Conservation (phyloP, 2,329 filamentous ascomycete genomes). For the Ophiostoma tasmaniense region DNA sequence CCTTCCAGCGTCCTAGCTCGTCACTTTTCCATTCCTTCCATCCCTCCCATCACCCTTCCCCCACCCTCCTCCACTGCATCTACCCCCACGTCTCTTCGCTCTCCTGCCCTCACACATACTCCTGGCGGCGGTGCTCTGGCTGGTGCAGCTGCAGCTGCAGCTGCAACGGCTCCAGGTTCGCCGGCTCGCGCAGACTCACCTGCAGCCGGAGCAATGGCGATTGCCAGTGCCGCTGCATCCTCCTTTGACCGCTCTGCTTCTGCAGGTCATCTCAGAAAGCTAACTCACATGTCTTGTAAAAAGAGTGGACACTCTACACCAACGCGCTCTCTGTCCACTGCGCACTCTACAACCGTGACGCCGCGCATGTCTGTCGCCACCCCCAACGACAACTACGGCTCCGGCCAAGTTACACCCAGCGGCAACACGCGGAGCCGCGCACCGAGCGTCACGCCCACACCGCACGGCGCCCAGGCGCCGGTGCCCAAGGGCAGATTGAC, state of each 20-base stretch:
- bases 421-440: slow-evolving; percentile 37
- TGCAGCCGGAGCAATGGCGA: neutral
- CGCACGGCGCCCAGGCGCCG: slow-evolving; percentile 53
- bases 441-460: slow-evolving; percentile 44
- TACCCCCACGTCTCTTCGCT: slow-evolving; percentile 9
- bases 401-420: neutral
- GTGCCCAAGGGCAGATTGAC: slow-evolving; percentile 78
- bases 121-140: neutral
- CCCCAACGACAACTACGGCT: slow-evolving; percentile 20
- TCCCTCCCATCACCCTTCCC: slow-evolving; percentile 10
- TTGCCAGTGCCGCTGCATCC: slow-evolving; percentile 26
- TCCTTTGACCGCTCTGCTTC: slow-evolving; percentile 47
- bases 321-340: slow-evolving; percentile 70
- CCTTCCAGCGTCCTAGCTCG: slow-evolving; percentile 55
- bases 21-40: slow-evolving; percentile 60
- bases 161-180: slow-evolving; percentile 15
- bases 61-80: slow-evolving; percentile 13
- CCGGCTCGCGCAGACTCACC: slow-evolving; percentile 26
- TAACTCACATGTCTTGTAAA: slow-evolving; percentile 70
- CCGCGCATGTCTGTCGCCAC: slow-evolving; percentile 18
- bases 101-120: slow-evolving; percentile 6
- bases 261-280: slow-evolving; percentile 66
- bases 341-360: slow-evolving; percentile 42
- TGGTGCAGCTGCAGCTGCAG: slow-evolving; percentile 13
- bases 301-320: slow-evolving; percentile 93